Base-by-base conservation (phyloP, 2,329 filamentous ascomycete genomes). In the Talaromyces verruculosus region DNA sequence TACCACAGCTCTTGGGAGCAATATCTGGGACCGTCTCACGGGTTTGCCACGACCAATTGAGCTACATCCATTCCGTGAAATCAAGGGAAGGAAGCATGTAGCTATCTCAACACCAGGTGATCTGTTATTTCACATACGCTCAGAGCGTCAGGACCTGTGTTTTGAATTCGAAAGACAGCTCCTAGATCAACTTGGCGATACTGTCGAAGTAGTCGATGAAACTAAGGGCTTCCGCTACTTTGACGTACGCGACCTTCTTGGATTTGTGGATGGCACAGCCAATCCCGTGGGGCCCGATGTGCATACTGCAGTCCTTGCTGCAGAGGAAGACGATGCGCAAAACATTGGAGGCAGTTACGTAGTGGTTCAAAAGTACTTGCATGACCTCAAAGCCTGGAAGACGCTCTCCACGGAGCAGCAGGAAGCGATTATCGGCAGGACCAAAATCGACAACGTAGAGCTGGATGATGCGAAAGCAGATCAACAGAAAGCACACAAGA, bases 261-360 rank as follows among this genome's bases (percentile, higher is more conserved):
- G 85, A 0, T 88, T 88, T 62, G 84, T 88, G 2, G 85, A 88
- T 65, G 85, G 85, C 17, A 88, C 85, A 0, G 85, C 85, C 2
- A 88, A 88, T 68, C 85, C 85, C 0, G 78, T 83, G 0, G 84
- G 84, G 0, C 70, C 76, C 0, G 80, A 75, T 0, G 78, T 85
- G 0, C 70, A 75, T 0, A 75, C 75, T 0, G 74, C 84, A 0
- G 78, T 84, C 1, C 72, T 87, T 1, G 72, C 86, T 10, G 71
- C 77, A 0, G 75, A 39, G 35, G 41, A 65, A 68, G 19, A 76
- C 19, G 53, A 57, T 25, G 53, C 53, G 13, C 33, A 57, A 47
- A 74, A 82, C 51, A 80, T 83, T 35, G 63, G 72, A 1, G 71
- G 85, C 1, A 87, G 85, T 72, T 88, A 87, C 67, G 76, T 88